Base-by-base conservation (phyloP, 257 asterid genomes). In the Nicotiana obtusifolia region DNA sequence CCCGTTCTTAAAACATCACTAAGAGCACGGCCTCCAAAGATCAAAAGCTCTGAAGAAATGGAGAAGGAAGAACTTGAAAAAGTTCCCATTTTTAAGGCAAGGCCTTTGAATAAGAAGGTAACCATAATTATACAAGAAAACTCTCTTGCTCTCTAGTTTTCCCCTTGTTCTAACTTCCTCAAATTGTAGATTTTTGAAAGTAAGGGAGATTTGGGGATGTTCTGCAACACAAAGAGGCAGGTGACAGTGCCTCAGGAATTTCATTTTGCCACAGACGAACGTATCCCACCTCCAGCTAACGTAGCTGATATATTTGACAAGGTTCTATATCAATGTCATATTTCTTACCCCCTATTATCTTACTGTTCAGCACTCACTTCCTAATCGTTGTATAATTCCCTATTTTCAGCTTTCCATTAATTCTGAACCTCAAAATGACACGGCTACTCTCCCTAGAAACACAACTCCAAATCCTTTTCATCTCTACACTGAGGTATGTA, bases 101-200 rank as follows among this genome's bases (percentile, higher is more conserved):
- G 95, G 84, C 99, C 97, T 60, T 86, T 95, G 84, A 95, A 94
- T 83, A 94, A 87, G 88, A 95, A 94, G 97, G 99, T 94, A 86
- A 15, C 17, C n/a, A 69, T 14, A 0, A 20, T 24, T 67, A n/a
- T 37, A 20, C 57, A 2, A 20, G 78, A 2, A 5, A 41, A 69
- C 3, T 3, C 59, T 15, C 59, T 69, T 69, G 59, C 20, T 64
- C 57, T 49, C 79, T 9, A 78, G 52, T 7, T 53, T 81, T 35
- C 10, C 7, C 2, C 57, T 69, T 69, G 47, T 65, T 54, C 24
- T 77, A 62, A 81, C 78, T 37, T 79, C 66, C 33, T 44, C 59
- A 61, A 2, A 73, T 44, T 77, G 83, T 83, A 94, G 99, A 95
- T 95, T 81, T 91, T 95, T 57, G 97, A 95, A 78, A 95, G 97